Evolutionary conservation across 305 asterid species (phyloP).

Genomic region (Fraxinus albicans): DNA sequence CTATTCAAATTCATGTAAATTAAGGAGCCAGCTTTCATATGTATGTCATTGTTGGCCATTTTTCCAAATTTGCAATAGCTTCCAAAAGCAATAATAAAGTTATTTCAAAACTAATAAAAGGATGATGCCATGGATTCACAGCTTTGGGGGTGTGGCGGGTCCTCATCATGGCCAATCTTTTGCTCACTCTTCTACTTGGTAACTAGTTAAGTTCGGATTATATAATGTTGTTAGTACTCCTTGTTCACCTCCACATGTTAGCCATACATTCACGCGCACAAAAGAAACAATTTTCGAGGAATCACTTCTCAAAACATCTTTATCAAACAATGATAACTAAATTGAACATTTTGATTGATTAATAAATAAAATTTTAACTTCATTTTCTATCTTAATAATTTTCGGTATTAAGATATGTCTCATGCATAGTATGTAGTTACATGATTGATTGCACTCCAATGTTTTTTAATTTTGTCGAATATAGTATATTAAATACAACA

Average conservation of each 20-base stretch:
- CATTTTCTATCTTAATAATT: background rate
- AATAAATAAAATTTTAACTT: background rate
- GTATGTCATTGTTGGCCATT: slow-evolving; percentile 14
- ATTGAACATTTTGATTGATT: too few relatives aligned
- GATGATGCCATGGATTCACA: background rate
- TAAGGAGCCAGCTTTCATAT: slow-evolving; percentile 7
- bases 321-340: too few relatives aligned
- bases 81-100: slow-evolving; percentile 19
- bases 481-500: background rate
- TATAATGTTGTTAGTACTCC: background rate
- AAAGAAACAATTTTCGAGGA: too few relatives aligned
- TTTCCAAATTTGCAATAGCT: slow-evolving; percentile 19
- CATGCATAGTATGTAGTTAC: background rate
- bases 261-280: too few relatives aligned
- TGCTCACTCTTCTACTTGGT: background rate
- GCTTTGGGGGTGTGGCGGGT: background rate
- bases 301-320: background rate
- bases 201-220: background rate
- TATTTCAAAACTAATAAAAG: background rate
- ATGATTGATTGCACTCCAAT: background rate
- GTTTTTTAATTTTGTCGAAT: background rate
- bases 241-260: too few relatives aligned
- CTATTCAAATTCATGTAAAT: background rate
- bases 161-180: background rate
- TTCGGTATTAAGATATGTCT: background rate